These are phyloP conservation scores for Ustilago sp. DNA, from an alignment of 1,284 basidiomycete genomes.

Conservation along the genomic window DNA sequence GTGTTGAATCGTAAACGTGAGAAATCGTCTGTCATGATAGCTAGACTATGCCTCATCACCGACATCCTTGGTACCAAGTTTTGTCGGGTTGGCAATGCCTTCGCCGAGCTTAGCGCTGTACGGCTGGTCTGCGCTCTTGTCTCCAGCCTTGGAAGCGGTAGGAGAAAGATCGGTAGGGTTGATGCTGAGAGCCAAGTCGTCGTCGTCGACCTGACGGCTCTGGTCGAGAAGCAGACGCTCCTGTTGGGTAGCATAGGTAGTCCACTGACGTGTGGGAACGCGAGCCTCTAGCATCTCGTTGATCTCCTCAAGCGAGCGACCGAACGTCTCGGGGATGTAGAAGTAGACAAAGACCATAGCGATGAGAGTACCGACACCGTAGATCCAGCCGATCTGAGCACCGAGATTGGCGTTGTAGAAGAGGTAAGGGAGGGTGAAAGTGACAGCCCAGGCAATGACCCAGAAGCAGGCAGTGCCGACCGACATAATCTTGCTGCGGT, in stretches of 20 bases:
- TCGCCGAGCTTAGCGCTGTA: slow-evolving; percentile 18
- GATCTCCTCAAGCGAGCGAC: slow-evolving; percentile 63
- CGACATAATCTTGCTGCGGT: slow-evolving; percentile 71
- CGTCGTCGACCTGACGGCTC: slow-evolving; percentile 32
- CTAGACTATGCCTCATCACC: slow-evolving; percentile 9
- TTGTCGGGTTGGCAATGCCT: slow-evolving; percentile 28
- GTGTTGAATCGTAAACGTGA: slow-evolving; percentile 2
- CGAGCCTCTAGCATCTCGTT: slow-evolving; percentile 60
- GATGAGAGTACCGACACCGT: slow-evolving; percentile 68
- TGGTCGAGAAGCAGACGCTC: slow-evolving; percentile 44
- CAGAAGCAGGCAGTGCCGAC: slow-evolving; percentile 72
- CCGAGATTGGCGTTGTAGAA: slow-evolving; percentile 70
- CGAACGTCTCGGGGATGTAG: slow-evolving; percentile 69
- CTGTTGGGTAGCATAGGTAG: slow-evolving; percentile 43
- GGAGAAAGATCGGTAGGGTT: slow-evolving; percentile 33
- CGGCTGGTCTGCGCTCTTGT: slow-evolving; percentile 34
- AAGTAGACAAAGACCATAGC: slow-evolving; percentile 71
- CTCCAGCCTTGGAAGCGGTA: slow-evolving; percentile 21
- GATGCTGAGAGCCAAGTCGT: slow-evolving; percentile 23
- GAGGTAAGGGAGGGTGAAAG: slow-evolving; percentile 63
- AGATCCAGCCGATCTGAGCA: slow-evolving; percentile 70
- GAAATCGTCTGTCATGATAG: not conserved
- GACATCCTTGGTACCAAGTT: slow-evolving; percentile 35
- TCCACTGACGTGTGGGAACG: slow-evolving; percentile 60
- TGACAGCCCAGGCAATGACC: slow-evolving; percentile 71